Conservation (phyloP, 805 yeast species). For the Saturnispora ahearnii region DNA sequence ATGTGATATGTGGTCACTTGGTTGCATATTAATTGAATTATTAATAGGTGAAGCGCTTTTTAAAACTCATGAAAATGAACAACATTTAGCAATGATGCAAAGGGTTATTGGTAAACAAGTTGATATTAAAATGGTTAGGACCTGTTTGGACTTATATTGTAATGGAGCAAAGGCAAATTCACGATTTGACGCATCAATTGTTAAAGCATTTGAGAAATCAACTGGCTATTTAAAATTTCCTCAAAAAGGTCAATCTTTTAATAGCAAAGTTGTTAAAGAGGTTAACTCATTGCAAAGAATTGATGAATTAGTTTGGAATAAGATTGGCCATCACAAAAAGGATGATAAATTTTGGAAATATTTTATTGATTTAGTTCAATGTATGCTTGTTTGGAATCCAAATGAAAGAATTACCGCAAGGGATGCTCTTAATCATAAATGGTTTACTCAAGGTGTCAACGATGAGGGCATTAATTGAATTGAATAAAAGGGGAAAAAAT, state of each 20-base stretch:
- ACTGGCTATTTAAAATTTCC: slow-evolving; percentile 30
- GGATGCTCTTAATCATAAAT: slow-evolving; percentile 54
- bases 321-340: slow-evolving; percentile 36
- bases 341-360: slow-evolving; percentile 70
- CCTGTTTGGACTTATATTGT: slow-evolving; percentile 23
- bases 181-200: slow-evolving; percentile 18
- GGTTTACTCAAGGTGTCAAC: slow-evolving; percentile 58
- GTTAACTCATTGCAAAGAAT: slow-evolving; percentile 26
- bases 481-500: not conserved
- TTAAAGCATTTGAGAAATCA: slow-evolving; percentile 24
- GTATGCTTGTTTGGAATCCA: slow-evolving; percentile 43
- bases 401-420: slow-evolving; percentile 42
- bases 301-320: slow-evolving; percentile 23
- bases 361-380: slow-evolving; percentile 47
- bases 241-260: slow-evolving; percentile 20
- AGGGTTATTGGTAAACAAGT: slow-evolving; percentile 53
- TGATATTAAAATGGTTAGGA: slow-evolving; percentile 29
- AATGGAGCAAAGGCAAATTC: slow-evolving; percentile 12
- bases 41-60: slow-evolving; percentile 91
- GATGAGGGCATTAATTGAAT: slow-evolving; percentile 38
- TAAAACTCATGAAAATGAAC: slow-evolving; percentile 89
- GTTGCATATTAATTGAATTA: slow-evolving; percentile 85
- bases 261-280: slow-evolving; percentile 29
- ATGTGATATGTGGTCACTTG: slow-evolving; percentile 95
- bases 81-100: slow-evolving; percentile 94